These are phyloP conservation scores for Ricinus communis DNA, from an alignment of 345 rosid species.

Conservation along the genomic window DNA sequence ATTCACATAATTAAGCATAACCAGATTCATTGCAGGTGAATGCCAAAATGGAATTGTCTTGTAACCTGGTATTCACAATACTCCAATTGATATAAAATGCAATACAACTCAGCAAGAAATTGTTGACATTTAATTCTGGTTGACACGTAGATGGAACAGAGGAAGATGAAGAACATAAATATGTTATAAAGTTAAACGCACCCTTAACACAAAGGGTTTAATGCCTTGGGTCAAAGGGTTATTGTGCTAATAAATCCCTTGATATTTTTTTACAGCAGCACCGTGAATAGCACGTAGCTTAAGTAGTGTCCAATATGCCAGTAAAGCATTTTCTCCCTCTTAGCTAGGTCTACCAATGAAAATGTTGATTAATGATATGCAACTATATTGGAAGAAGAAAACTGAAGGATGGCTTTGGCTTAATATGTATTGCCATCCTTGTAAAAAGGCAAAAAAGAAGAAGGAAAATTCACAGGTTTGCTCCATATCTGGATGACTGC, in stretches of 20 bases:
- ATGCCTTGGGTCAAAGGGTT: background rate
- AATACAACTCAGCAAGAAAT: slow-evolving; percentile 1
- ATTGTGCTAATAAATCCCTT: background rate
- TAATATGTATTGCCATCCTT: background rate
- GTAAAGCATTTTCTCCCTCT: background rate
- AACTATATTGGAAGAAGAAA: background rate
- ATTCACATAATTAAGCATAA: background rate
- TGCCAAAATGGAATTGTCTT: background rate
- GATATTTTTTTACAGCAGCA: no score
- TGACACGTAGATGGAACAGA: background rate
- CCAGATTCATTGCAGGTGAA: background rate
- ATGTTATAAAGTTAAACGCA: background rate
- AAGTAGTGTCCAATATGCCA: no score
- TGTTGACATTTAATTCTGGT: background rate
- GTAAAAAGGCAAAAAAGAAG: no score
- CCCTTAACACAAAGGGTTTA: background rate
- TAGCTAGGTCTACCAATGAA: background rate
- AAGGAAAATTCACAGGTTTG: background rate
- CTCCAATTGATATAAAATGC: background rate
- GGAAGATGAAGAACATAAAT: no score
- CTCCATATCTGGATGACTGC: background rate
- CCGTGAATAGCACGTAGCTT: no score
- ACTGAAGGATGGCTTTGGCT: background rate
- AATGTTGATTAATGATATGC: background rate
- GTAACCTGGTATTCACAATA: background rate